Conservation (phyloP, 176 grass and related monocot genomes). For the Tillandsia fasciculata region DNA sequence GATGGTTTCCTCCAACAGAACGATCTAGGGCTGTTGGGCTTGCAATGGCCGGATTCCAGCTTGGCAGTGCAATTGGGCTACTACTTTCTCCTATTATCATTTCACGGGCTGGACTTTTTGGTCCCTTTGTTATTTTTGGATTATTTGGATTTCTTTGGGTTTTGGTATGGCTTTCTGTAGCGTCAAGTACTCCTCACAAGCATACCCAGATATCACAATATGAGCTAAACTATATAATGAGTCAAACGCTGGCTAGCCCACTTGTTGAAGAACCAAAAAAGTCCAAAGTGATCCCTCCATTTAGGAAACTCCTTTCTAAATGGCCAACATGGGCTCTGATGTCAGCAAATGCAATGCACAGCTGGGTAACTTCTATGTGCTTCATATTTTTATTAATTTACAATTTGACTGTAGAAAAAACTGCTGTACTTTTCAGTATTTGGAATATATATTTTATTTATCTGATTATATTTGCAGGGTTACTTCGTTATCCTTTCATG, state of each 20-base stretch:
- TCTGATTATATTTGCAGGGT: constrained; percentile 56
- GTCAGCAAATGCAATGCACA: constrained; percentile 97
- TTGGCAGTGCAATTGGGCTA: constrained; percentile 75
- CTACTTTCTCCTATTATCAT: constrained; percentile 94
- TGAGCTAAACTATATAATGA: constrained; percentile 84
- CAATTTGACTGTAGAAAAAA: background rate
- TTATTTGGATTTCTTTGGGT: constrained; percentile 99
- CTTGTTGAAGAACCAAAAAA: constrained; percentile 35
- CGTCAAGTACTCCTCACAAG: constrained; percentile 58
- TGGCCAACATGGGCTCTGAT: constrained; percentile 96
- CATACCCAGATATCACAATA: constrained; percentile 74
- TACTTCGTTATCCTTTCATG: constrained; percentile 98
- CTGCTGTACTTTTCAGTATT: background rate
- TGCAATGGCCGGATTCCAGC: constrained; percentile 96
- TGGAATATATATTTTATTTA: background rate
- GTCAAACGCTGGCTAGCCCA: constrained; percentile 48
- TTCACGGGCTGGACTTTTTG: constrained; percentile 71
- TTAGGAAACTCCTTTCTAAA: constrained; percentile 80
- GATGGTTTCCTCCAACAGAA: constrained; percentile 96
- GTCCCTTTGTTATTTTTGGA: constrained; percentile 96
- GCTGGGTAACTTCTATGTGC: constrained; percentile 67
- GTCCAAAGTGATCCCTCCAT: constrained; percentile 62
- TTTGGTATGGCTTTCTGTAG: constrained; percentile 79
- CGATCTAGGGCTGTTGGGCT: constrained; percentile 86
- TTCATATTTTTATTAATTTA: constrained; percentile 13